Base-by-base conservation (phyloP, 2,329 filamentous ascomycete genomes). In the Aspergillus tamarii region DNA sequence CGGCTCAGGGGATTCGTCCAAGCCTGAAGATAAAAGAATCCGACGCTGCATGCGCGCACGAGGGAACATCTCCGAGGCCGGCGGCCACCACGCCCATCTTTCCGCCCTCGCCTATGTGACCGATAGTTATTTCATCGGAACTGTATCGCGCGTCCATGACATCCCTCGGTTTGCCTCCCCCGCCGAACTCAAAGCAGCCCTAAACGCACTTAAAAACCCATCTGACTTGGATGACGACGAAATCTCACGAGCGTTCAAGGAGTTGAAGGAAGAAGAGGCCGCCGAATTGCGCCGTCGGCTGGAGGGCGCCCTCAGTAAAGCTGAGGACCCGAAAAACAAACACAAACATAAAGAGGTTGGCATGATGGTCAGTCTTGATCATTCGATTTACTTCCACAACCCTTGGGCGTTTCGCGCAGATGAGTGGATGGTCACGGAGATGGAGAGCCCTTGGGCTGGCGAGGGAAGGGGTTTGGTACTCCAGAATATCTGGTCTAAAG, bases 101-200 rank as follows among this genome's bases (percentile, higher is more conserved):
- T 90, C 87, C 43, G 95, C 95, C 10, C 84, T 99, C 66, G 94
- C 94, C 28, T 99, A 98, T 81, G 91, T 98, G 82, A 92, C 89
- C 30, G 94, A 98, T 80, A 91, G 87, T 74, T 95, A 92, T 81
- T 98, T 99, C 80, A 94, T 98, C 77, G 94, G 92, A 45, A 97
- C 94, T 2, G 88, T 97, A 9, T 84, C 89, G 32, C 88, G 92
- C 23, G 89, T 94, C 60, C 94, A 97, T 78, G 85, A 88, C 62
- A 84, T 97, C 41, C 94, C 91, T 86, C 85, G 91, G 16, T 92
- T 91, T 75, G 87, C 85, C 1, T 85, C 81, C 14, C 83, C 84
- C 2, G 79, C 69, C 4, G 78, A 80, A 57, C 74, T 83, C 28
- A 71, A 81, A 69, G 70, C 74, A 66, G 72, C 76, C 0, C 63